phyloP scores from a whole-genome alignment of 768 basidiomycete species.

The Trametes punicea region DNA sequence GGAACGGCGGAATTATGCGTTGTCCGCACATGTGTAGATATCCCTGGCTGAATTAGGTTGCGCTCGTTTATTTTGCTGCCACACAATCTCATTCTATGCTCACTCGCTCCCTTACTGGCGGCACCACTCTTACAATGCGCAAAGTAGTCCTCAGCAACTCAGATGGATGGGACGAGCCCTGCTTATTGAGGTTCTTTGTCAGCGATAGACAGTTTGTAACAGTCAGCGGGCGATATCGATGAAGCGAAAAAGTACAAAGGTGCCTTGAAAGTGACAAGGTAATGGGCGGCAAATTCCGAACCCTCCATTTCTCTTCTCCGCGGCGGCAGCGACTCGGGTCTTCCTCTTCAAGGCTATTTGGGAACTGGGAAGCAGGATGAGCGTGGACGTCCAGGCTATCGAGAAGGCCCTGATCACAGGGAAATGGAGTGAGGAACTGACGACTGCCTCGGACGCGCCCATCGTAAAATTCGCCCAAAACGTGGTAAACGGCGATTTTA shows the following conservation, averaged over 20 bases:
- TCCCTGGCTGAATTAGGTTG: background rate
- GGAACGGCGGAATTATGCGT: background rate
- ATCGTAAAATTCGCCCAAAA: conserved; percentile 45
- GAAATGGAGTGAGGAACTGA: conserved; percentile 32
- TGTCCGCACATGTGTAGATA: background rate
- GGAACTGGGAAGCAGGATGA: conserved; percentile 16
- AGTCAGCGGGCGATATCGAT: conserved; percentile 12
- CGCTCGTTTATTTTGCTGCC: background rate
- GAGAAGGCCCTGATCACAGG: conserved; percentile 61
- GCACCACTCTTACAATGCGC: background rate
- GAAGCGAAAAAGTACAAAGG: conserved; percentile 13
- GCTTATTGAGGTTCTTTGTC: conserved; percentile 6
- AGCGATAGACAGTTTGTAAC: background rate
- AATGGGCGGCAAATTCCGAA: conserved; percentile 16
- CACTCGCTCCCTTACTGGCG: background rate
- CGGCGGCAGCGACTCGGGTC: conserved; percentile 2
- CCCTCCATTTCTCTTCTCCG: conserved; percentile 16
- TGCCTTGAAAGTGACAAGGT: conserved; percentile 10
- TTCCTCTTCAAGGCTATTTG: conserved; percentile 9
- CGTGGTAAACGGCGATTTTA: conserved; percentile 59
- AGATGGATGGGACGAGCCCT: too few relatives aligned
- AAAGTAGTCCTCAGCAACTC: too few relatives aligned
- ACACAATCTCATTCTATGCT: background rate
- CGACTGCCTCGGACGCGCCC: conserved; percentile 13
- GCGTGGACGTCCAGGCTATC: conserved; percentile 29